Evolutionary conservation across 176 grass and related monocot genomes (phyloP).

Genomic region (Pontederia paniculata): DNA sequence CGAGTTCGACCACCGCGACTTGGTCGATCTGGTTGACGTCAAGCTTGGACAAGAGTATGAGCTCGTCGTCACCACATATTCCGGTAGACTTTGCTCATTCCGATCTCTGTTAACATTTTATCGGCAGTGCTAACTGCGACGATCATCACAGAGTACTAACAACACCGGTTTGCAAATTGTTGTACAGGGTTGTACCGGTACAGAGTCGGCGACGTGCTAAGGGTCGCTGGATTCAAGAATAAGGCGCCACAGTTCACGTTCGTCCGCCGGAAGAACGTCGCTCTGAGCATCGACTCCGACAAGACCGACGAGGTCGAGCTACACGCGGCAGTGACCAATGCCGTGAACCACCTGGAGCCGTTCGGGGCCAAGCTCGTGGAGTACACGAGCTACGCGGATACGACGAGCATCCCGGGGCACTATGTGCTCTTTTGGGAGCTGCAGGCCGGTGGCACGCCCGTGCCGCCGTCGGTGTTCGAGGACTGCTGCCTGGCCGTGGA

Average conservation of each 20-base stretch:
- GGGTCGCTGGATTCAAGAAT: constrained; percentile 84
- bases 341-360: constrained; percentile 57
- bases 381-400: constrained; percentile 90
- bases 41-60: constrained; percentile 84
- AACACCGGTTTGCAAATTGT: background rate
- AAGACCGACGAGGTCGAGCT: constrained; percentile 99
- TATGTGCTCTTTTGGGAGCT: constrained; percentile 98
- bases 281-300: constrained; percentile 79
- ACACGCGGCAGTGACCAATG: constrained; percentile 61
- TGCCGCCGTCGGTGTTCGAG: constrained; percentile 76
- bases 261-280: constrained; percentile 80
- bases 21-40: constrained; percentile 69
- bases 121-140: background rate
- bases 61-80: constrained; percentile 87
- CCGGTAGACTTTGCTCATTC: constrained; percentile 25
- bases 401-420: constrained; percentile 63
- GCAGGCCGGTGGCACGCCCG: constrained; percentile 33
- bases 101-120: background rate
- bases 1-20: constrained; percentile 51
- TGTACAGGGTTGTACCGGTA: constrained; percentile 81
- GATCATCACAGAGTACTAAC: background rate
- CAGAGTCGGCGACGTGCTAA: constrained; percentile 82
- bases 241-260: constrained; percentile 85
- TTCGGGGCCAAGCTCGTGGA: constrained; percentile 76
- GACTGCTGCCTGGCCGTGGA: constrained; percentile 91